Evolutionary conservation across 345 rosid species (phyloP).

Genomic region (Garcia nutans): DNA sequence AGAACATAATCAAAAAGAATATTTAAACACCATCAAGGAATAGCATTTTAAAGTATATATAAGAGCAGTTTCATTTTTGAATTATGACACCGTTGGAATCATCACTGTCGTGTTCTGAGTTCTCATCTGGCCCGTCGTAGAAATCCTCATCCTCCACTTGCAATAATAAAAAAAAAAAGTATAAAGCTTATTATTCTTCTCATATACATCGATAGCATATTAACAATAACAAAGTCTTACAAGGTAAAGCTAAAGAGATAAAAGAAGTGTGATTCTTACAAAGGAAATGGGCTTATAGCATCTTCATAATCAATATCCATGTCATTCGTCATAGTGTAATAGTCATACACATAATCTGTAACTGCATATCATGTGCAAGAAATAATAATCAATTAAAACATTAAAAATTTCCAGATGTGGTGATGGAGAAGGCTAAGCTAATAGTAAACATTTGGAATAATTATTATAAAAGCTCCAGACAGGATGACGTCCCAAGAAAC

Average conservation of each 20-base stretch:
- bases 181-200: background rate
- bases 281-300: conserved; percentile 45
- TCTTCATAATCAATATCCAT: conserved; percentile 37
- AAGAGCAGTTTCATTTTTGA: too few species aligned
- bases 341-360: conserved; percentile 70
- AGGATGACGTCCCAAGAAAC: background rate
- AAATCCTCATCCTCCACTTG: conserved; percentile 67
- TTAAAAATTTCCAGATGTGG: background rate
- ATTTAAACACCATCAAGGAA: background rate
- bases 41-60: background rate
- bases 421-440: background rate
- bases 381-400: conserved; percentile 8
- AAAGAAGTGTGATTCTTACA: conserved; percentile 43
- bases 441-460: background rate
- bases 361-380: conserved; percentile 24
- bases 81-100: too few species aligned
- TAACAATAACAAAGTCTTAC: background rate
- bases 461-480: too few species aligned
- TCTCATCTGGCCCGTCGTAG: too few species aligned
- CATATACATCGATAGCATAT: background rate
- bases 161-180: conserved; percentile 45
- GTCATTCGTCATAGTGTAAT: conserved; percentile 55
- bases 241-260: background rate
- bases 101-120: too few species aligned
- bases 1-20: background rate